Evolutionary conservation across 2,329 filamentous ascomycete species (phyloP).

Genomic region (Sporothrix brunneoviolacea): DNA sequence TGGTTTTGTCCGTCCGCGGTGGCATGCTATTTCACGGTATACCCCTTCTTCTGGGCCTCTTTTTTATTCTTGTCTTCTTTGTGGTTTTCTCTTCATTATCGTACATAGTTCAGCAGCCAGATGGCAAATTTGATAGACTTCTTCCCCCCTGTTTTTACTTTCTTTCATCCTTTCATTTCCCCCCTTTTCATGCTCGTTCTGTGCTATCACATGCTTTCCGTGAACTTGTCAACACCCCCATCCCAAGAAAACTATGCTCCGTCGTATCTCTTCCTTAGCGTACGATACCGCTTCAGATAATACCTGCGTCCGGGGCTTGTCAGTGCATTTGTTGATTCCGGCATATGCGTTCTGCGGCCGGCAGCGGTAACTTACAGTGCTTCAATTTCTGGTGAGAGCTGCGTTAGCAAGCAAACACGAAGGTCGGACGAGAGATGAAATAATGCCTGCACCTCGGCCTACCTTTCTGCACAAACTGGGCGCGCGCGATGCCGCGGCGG

Average conservation of each 20-base stretch:
- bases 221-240: too few species aligned
- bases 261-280: slow-evolving; percentile 74
- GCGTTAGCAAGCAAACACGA: background rate
- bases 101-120: too few species aligned
- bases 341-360: too few species aligned
- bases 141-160: too few species aligned
- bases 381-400: slow-evolving; percentile 66
- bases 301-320: slow-evolving; percentile 53
- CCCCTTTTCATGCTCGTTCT: too few species aligned
- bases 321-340: too few species aligned
- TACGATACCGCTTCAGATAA: slow-evolving; percentile 85
- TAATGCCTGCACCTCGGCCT: background rate
- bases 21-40: too few species aligned
- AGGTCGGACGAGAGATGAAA: slow-evolving; percentile 7
- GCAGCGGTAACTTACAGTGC: slow-evolving; percentile 67
- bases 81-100: too few species aligned
- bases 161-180: too few species aligned
- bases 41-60: background rate
- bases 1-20: background rate
- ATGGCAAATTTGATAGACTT: too few species aligned
- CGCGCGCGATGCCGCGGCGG: slow-evolving; percentile 63
- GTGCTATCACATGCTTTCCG: too few species aligned
- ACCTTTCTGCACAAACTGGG: slow-evolving; percentile 91
- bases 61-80: background rate
- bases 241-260: slow-evolving; percentile 30